Evolutionary conservation across 192 early-diverging fungal species (phyloP), one percentile per base, ranked within the genome.

Genomic region (Backusella australiensis): DNA sequence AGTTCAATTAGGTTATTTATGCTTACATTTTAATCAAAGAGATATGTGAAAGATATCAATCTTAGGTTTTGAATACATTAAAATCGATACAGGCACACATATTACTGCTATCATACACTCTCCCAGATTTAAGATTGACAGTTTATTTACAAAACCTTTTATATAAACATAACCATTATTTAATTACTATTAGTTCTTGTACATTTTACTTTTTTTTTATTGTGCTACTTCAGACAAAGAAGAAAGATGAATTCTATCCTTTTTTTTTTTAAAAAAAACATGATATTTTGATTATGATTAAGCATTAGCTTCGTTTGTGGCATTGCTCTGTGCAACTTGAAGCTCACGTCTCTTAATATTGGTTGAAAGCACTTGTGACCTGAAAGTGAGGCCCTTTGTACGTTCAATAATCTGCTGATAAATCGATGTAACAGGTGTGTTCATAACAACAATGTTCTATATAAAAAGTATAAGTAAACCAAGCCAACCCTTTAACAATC

Each of bases 351-450:
- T 96, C 78, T 98, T 95, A 59, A 98, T 95, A 69, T 94, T 92
- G 35, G 90, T 91, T 26, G 93, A 90, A 71, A 97, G 87, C 23
- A 97, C 90, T 78, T 95, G 93, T 39, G 96, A 94, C 68, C 95
- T 90, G 90, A 98, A 97, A 19, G 93, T 91, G 52, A 98, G 87
- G 4, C 92, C 93, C 84, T 93, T 93, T 52, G 96, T 97, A 77
- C 94, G 90, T 85, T 98, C 96, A 81, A 98, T 98, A 76, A 97
- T 93, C 80, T 97, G 95, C 82, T 96, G 96, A 87, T 96, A 96
- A 36, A 98, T 88, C 26, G 96, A 94, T 41, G 90, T 91, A 69
- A 92, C 85, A 73, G 91, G 90, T 49, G 93, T 91, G 74, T 96
- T 96, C 95, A 98, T 97, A 74, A 96, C 83, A 35, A 98, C 95